Base-by-base conservation (phyloP, 2,329 filamentous ascomycete genomes). In the Neopestalotiopsis sp. region DNA sequence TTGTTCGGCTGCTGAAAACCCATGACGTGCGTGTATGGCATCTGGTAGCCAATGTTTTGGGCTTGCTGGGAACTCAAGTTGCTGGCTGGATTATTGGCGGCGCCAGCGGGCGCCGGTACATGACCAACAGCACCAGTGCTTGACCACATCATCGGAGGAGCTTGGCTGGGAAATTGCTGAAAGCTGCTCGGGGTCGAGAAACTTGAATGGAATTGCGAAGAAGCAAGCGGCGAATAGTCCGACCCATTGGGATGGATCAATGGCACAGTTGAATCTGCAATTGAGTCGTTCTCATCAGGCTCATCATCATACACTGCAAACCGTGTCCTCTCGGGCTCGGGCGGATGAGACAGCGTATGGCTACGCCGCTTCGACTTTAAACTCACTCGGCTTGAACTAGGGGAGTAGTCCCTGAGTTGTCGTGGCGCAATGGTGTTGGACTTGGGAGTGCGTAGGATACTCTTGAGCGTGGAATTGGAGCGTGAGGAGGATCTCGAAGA, bases 301-400 rank as follows among this genome's bases (percentile, higher is more conserved):
- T 53, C 45, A n/a, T 53, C 45, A 2, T 66, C 63, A 12, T 53
- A 65, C 6, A 14, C 28, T 13, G 63, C 63, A 24, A 66, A 66
- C 38, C 63, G 28, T 24, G 17, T 57, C 12, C 49, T 28, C 49
- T 56, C 63, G 24, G 32, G n/a, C 5, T 45, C 42, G 3, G 34
- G 9, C 14, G 45, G 28, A 4, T 40, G 28, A 10, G 63, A 56
- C n/a, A 56, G 24, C 30, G 63, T 34, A 17, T 45, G 49, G 28
- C 62, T 30, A 28, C 62, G n/a, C 9, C 62, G 62, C 20, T 49
- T 65, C 32, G n/a, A n/a, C 61, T 30, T 32, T 1, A 28, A 38
- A 20, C 24, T 30, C 20, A 38, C 17, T 30, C n/a, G 62, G 12
- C 38, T 45, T 17, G 34, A 24, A n/a, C 45, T 53, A 10, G 59